Percentiles rank a stretch among this genome's conserved stretches.
Evolutionary conservation across 768 basidiomycete species (phyloP).

Genomic region (Rhizopogon roseolus): DNA sequence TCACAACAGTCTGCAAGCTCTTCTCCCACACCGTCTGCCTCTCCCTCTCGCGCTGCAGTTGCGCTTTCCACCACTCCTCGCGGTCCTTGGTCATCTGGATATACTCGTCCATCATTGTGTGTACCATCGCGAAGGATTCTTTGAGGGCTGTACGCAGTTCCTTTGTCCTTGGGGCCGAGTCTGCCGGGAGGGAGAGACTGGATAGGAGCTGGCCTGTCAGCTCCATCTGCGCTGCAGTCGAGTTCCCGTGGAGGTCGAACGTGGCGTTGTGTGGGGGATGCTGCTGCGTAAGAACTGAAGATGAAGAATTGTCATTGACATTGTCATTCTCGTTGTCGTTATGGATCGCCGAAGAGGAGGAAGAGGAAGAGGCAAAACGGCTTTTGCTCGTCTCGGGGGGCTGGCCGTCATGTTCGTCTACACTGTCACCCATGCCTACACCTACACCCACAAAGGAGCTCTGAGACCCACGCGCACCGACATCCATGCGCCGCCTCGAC

Average conservation of each 20-base stretch:
- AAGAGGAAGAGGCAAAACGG: no score
- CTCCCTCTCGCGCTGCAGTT: constrained; percentile 59
- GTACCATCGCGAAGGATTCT: constrained; percentile 53
- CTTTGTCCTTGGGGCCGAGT: constrained; percentile 20
- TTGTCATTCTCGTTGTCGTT: constrained; percentile 27
- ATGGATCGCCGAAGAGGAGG: no score
- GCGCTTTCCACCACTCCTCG: constrained; percentile 74
- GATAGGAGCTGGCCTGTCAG: constrained; percentile 62
- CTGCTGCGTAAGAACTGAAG: constrained; percentile 33
- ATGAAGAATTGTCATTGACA: constrained; percentile 30
- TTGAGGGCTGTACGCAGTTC: constrained; percentile 49
- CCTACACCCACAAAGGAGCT: constrained; percentile 17
- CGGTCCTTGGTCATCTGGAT: constrained; percentile 65
- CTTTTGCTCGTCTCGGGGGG: not conserved
- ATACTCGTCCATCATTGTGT: constrained; percentile 61
- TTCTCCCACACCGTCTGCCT: constrained; percentile 83
- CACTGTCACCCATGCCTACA: constrained; percentile 10
- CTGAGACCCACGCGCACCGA: constrained; percentile 19
- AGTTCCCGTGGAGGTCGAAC: constrained; percentile 68
- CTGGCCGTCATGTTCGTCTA: constrained; percentile 3
- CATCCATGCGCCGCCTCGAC: constrained; percentile 15
- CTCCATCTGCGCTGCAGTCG: constrained; percentile 72
- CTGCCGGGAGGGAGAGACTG: constrained; percentile 32
- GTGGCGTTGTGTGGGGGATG: constrained; percentile 52
- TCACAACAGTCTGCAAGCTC: constrained; percentile 79